phyloP scores from a whole-genome alignment of 1,284 basidiomycete genomes.

The Xerocomus minutiporus region DNA sequence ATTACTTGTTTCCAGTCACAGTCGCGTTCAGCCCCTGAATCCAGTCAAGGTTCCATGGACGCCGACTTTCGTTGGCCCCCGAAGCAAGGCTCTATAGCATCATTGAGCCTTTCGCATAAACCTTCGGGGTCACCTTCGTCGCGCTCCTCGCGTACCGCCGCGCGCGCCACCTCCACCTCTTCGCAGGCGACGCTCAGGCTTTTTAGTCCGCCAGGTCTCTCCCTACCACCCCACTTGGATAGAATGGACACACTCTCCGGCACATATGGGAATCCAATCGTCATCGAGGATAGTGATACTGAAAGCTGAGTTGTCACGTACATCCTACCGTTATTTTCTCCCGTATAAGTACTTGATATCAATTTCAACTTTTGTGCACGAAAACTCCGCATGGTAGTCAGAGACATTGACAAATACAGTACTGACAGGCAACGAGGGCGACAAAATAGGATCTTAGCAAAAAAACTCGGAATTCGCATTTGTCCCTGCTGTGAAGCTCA shows the following conservation, averaged over 20 bases:
- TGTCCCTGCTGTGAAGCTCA: too few species aligned
- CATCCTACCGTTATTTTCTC: not conserved
- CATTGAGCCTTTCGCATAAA: not conserved
- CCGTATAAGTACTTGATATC: not conserved
- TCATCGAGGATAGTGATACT: constrained; percentile 22
- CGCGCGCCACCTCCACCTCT: not conserved
- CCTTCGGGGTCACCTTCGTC: not conserved
- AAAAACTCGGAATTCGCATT: too few species aligned
- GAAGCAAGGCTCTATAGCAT: constrained; percentile 1
- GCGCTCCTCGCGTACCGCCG: not conserved
- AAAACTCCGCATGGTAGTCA: not conserved
- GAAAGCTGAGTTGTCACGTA: constrained; percentile 6
- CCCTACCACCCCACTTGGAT: constrained; percentile 1
- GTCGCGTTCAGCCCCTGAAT: not conserved
- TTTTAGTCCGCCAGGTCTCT: constrained; percentile 4
- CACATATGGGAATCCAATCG: constrained; percentile 21
- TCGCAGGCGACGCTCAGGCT: constrained; percentile 1
- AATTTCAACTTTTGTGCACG: not conserved
- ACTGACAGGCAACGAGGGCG: too few species aligned
- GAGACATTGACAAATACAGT: not conserved
- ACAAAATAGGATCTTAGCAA: too few species aligned
- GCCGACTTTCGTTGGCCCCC: constrained; percentile 1
- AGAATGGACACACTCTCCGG: constrained; percentile 6
- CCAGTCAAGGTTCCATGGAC: constrained; percentile 2
- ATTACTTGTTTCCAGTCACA: constrained; percentile 11